phyloP scores from a whole-genome alignment of 495 filamentous ascomycete genomes.

The Pyronema domesticum region DNA sequence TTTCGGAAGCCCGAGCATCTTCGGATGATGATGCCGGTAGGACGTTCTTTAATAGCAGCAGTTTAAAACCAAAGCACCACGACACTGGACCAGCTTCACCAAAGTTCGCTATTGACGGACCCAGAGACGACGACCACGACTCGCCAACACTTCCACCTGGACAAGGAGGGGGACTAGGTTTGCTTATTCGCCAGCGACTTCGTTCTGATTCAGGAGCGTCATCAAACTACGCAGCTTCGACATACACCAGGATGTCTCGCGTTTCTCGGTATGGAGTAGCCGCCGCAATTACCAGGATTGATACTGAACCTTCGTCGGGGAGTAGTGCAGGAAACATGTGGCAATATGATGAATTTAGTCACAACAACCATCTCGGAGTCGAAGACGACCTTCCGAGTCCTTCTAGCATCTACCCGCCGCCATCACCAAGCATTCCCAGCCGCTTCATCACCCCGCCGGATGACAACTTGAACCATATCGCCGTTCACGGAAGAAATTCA shows the following conservation, averaged over 20 bases:
- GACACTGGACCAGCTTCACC: constrained; percentile 15
- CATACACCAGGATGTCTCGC: constrained; percentile 18
- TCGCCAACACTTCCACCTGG: constrained; percentile 67
- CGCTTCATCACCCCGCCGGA: neutral
- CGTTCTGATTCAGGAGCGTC: constrained; percentile 66
- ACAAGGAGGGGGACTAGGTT: constrained; percentile 43
- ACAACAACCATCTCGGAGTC: constrained; percentile 12
- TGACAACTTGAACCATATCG: constrained; percentile 3
- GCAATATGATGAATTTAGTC: constrained; percentile 23
- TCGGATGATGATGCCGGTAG: neutral
- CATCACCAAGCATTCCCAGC: neutral
- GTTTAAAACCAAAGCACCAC: constrained; percentile 4
- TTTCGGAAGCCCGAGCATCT: neutral
- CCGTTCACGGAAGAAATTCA: constrained; percentile 8
- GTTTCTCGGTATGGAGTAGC: constrained; percentile 12
- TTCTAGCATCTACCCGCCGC: constrained; percentile 4
- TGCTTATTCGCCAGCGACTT: constrained; percentile 72
- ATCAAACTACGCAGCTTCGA: constrained; percentile 42
- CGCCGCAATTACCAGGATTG: neutral
- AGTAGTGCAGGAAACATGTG: constrained; percentile 23
- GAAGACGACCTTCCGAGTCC: constrained; percentile 6
- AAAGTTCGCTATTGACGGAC: constrained; percentile 3
- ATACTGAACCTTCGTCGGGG: constrained; percentile 8
- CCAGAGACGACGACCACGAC: constrained; percentile 29
- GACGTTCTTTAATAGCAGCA: neutral